Evolutionary conservation across 306 rosid species (phyloP), one percentile per base, ranked within the genome.

Genomic region (Crotalaria pallida): DNA sequence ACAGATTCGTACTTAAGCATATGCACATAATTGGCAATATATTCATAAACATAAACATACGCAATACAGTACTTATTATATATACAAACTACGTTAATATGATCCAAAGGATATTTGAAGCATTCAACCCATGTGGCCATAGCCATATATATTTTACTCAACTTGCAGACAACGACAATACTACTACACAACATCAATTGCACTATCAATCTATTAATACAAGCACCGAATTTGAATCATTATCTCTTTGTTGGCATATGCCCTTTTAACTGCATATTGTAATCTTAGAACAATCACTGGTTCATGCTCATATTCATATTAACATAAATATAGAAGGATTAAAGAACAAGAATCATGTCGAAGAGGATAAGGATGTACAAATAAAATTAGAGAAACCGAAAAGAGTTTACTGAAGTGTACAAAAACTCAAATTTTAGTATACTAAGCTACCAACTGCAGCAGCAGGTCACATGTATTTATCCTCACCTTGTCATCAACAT

Each of bases 401-500:
- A 27, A 43, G 26, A 51, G 48, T 17, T 5, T 11, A 51, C 11
- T 12, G 3, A 27, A 19, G 10, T 6, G 47, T 27, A 29, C 51
- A 61, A 19, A 70, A 21, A 12, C 16, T 8, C 5, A 15, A 26
- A 40, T 45, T 15, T 17, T n/a, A n/a, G n/a, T 52, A 40, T 19
- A 17, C 2, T 41, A 1, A 10, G 9, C 15, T 24, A 49, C 33
- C 58, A 77, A 55, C 2, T 7, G 60, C 40, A 58, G 9, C 33
- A 49, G 59, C 51, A 40, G 41, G 38, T 29, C 13, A 53, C n/a
- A 52, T 5, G 51, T 6, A 57, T 51, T 47, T 1, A 65, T 58
- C 65, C 83, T 77, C 83, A 89, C 99, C 97, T 94, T 94, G 83
- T 94, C 99, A 80, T 94, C 99, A 44, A 91, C 99, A 80, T 94